Conservation (phyloP, 257 asterid species). For the Anisodus tanguticus region DNA sequence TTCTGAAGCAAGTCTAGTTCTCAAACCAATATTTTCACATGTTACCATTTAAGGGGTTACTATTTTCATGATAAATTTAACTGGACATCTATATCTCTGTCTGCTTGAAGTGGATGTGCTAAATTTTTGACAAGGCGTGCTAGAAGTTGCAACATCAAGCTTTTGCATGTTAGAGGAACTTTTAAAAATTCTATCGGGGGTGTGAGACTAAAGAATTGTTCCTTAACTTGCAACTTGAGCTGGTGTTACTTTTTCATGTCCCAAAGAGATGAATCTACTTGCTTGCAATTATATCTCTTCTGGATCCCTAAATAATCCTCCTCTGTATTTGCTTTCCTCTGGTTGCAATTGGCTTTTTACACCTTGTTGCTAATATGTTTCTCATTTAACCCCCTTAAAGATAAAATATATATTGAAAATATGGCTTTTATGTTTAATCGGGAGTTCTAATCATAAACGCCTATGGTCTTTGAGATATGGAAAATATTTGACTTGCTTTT, state of each 20-base stretch:
- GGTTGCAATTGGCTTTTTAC: not conserved
- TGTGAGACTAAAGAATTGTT: not conserved
- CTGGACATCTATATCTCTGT: not conserved
- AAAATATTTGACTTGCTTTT: not conserved
- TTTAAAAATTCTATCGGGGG: not conserved
- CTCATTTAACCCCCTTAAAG: not conserved
- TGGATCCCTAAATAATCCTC: not conserved
- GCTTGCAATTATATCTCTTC: not conserved
- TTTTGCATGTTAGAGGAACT: not conserved
- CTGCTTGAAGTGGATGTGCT: not conserved
- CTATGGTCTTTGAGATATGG: not conserved
- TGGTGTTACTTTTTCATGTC: conserved; percentile 4
- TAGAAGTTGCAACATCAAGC: not conserved
- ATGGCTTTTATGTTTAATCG: not conserved
- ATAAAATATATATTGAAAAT: not conserved
- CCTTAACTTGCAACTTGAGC: not conserved
- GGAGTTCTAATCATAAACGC: not conserved
- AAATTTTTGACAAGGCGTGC: not conserved
- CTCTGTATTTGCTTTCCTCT: conserved; percentile 8
- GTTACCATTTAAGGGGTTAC: not conserved
- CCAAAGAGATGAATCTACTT: not conserved
- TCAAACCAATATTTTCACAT: conserved; percentile 1
- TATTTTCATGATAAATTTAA: not conserved
- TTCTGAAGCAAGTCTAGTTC: not conserved
- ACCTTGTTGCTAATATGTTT: not conserved